Evolutionary conservation across 2,329 filamentous ascomycete genomes (phyloP).

Genomic region (Fusarium poae): DNA sequence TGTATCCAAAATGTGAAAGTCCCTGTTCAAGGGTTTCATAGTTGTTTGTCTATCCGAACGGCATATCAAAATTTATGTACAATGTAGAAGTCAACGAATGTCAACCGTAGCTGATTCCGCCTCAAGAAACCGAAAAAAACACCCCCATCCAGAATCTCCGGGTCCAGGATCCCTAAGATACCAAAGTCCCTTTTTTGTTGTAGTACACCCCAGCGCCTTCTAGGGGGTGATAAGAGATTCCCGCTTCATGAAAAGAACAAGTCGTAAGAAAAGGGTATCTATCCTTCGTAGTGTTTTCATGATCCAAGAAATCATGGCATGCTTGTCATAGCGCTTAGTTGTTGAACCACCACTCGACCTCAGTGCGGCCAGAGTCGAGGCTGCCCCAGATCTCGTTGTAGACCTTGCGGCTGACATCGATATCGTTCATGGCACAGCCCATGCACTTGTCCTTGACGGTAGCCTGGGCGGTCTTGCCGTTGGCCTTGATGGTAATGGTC

Average conservation of each 20-base stretch:
- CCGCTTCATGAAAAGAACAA: slow-evolving; percentile 43
- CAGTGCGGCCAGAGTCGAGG: slow-evolving; percentile 59
- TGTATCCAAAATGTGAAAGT: slow-evolving; percentile 12
- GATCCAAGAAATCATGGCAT: slow-evolving; percentile 18
- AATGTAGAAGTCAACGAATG: slow-evolving; percentile 43
- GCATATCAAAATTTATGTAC: slow-evolving; percentile 41
- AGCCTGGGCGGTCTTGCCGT: slow-evolving; percentile 70
- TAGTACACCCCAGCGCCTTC: slow-evolving; percentile 39
- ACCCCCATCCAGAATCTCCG: slow-evolving; percentile 45
- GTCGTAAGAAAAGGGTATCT: slow-evolving; percentile 42
- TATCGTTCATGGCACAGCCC: slow-evolving; percentile 68
- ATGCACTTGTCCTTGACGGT: slow-evolving; percentile 81
- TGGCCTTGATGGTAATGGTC: slow-evolving; percentile 72
- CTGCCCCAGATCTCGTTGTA: slow-evolving; percentile 67
- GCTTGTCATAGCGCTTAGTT: slow-evolving; percentile 49
- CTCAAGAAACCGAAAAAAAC: slow-evolving; percentile 42
- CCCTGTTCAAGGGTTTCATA: slow-evolving; percentile 19
- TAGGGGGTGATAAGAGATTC: slow-evolving; percentile 38
- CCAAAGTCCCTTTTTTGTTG: slow-evolving; percentile 21
- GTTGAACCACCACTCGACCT: slow-evolving; percentile 63
- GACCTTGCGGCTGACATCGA: slow-evolving; percentile 72
- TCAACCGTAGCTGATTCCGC: slow-evolving; percentile 41
- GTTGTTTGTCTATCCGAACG: slow-evolving; percentile 38
- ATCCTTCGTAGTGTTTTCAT: slow-evolving; percentile 31
- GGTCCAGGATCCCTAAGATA: slow-evolving; percentile 5